Evolutionary conservation across 768 basidiomycete species (phyloP), one percentile per base, ranked within the genome.

Genomic region (Mycena albidolilacea): DNA sequence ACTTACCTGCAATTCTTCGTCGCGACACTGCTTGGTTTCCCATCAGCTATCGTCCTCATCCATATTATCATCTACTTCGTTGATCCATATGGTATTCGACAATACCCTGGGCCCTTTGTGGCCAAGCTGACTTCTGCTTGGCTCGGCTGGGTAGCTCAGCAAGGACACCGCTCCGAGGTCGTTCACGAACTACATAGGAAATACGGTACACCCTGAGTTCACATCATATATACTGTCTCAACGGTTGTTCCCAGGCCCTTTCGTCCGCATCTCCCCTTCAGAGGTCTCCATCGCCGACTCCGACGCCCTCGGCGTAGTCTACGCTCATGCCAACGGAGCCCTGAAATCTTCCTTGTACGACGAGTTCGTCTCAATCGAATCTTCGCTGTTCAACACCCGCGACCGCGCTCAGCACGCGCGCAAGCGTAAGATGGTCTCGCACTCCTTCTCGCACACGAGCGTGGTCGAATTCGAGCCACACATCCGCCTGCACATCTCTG

Each of bases 341-440:
- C 86, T 93, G 68, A 96, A 96, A 77, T 89, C 91, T 15, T 78
- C 88, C n/a, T 95, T 95, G 80, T 95, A 93, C 78, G 91, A 93
- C 70, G 90, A 90, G 15, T 95, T 96, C 76, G 93, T 95, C 35
- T 91, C 92, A 37, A 93, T 94, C 69, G 84, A 83, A 39, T 88
- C 91, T 38, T 92, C 92, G 1, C 83, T 95, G 37, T 95, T 95
- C 88, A 94, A 92, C 80, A 93, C 93, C n/a, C 90, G 95, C 57
- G 89, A 93, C 78, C 90, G 95, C 41, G 78, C 82, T 7, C 93
- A 95, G 69, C 96, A 97, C 80, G 87, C 94, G 8, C 90, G 96
- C 54, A 97, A 97, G 83, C 91, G 95, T 84, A 97, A 97, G 84
- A 94, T 98, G 72, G 89, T 97, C 58, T 92, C 94, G 0, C 90